Conservation (phyloP, 306 rosid species). For the Pyrus pyrifolia region DNA sequence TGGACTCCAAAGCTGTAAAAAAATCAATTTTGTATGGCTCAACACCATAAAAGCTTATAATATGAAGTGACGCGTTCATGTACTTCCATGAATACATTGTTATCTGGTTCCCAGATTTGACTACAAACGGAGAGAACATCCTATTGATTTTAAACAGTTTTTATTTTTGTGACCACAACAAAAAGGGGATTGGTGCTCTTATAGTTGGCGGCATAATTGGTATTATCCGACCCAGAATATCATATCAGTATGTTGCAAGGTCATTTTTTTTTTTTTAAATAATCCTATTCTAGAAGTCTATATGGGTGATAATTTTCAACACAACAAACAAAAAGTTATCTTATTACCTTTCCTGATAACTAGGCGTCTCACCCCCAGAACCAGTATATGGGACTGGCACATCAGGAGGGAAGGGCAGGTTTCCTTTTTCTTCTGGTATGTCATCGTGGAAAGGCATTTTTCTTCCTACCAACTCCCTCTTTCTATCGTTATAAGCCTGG, state of each 20-base stretch:
- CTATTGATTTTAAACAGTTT: background rate
- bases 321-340: background rate
- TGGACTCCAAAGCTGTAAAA: conserved; percentile 7
- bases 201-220: background rate
- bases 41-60: background rate
- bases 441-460: conserved; percentile 34
- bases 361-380: conserved; percentile 38
- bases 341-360: conserved; percentile 57
- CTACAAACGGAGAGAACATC: background rate
- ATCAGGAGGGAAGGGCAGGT: conserved; percentile 34
- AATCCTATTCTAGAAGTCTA: background rate
- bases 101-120: background rate
- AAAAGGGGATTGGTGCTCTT: background rate
- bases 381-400: conserved; percentile 33
- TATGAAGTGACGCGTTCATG: background rate
- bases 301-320: background rate
- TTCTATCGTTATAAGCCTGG: conserved; percentile 32
- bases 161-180: background rate
- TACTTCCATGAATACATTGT: background rate
- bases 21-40: background rate
- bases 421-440: conserved; percentile 39
- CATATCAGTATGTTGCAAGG: background rate
- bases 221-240: background rate
- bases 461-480: conserved; percentile 54
- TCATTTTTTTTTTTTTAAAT: background rate